phyloP scores from a whole-genome alignment of 129 eudicot genomes.

The Flaveria brownii region DNA sequence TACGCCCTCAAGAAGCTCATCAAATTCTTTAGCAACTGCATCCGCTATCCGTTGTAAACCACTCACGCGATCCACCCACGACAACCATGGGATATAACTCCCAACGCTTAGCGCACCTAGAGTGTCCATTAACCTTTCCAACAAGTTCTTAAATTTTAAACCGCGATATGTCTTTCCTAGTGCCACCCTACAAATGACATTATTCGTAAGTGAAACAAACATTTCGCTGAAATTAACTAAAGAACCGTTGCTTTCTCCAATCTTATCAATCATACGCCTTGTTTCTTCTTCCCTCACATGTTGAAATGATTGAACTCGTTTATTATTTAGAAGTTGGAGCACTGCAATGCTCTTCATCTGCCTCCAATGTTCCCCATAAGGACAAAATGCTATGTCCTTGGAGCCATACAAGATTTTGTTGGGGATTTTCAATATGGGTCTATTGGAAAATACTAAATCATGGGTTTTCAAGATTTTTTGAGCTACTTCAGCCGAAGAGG shows the following conservation, averaged over 20 bases:
- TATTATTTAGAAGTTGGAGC: slow-evolving; percentile 32
- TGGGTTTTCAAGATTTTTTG: slow-evolving; percentile 43
- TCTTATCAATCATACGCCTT: slow-evolving; percentile 20
- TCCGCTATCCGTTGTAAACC: slow-evolving; percentile 34
- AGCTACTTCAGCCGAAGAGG: slow-evolving; percentile 39
- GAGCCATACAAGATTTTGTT: slow-evolving; percentile 21
- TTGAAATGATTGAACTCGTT: slow-evolving; percentile 31
- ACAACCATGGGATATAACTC: slow-evolving; percentile 34
- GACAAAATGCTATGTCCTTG: slow-evolving; percentile 28
- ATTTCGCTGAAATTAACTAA: slow-evolving; percentile 18
- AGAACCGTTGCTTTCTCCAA: slow-evolving; percentile 8
- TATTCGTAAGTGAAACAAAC: slow-evolving; percentile 16
- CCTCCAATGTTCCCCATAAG: slow-evolving; percentile 52
- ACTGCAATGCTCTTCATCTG: slow-evolving; percentile 33
- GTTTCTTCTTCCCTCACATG: slow-evolving; percentile 39
- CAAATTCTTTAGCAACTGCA: slow-evolving; percentile 22
- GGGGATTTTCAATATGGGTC: slow-evolving; percentile 31
- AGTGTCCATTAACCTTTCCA: slow-evolving; percentile 11
- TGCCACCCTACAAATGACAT: slow-evolving; percentile 33
- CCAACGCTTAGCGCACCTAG: slow-evolving; percentile 17
- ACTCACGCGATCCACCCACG: slow-evolving; percentile 32
- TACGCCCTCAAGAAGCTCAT: slow-evolving; percentile 40
- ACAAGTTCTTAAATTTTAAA: not conserved
- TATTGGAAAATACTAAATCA: slow-evolving; percentile 26
- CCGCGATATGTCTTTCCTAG: slow-evolving; percentile 28